These are phyloP conservation scores for Logfia minima DNA, from an alignment of 129 eudicot genomes.

Conservation along the genomic window DNA sequence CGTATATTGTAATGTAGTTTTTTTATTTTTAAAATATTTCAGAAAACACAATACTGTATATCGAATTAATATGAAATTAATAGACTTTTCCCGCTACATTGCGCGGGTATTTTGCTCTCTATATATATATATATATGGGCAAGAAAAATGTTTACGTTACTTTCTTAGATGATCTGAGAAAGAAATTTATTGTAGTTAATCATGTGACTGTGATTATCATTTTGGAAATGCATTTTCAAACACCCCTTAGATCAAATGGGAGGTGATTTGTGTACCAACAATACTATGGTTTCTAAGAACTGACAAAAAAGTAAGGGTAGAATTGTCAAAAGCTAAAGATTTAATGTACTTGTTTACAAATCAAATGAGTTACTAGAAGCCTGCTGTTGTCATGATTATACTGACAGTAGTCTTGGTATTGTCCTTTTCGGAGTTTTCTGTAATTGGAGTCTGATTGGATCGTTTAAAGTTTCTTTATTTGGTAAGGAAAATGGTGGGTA, in stretches of 20 bases:
- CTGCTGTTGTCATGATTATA: neutral
- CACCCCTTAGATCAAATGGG: no score
- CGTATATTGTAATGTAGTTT: no score
- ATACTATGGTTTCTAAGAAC: no score
- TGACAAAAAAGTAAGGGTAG: neutral
- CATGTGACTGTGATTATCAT: neutral
- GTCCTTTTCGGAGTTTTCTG: neutral
- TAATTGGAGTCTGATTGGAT: constrained; percentile 7
- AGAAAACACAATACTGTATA: no score
- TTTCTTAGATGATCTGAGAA: neutral
- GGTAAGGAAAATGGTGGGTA: neutral
- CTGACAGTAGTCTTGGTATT: neutral
- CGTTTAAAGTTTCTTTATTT: neutral
- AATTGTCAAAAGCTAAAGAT: neutral
- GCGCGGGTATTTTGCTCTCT: no score
- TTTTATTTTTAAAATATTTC: no score
- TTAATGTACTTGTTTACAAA: neutral
- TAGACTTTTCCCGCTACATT: no score
- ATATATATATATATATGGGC: neutral
- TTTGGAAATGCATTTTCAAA: neutral
- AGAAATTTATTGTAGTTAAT: neutral
- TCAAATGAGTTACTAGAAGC: neutral
- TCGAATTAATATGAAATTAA: no score
- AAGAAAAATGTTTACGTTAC: neutral
- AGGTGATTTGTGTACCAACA: no score